Percentiles rank a stretch among this genome's conserved stretches.
Evolutionary conservation across 345 rosid genomes (phyloP).

Genomic region (Gossypium sturtianum): DNA sequence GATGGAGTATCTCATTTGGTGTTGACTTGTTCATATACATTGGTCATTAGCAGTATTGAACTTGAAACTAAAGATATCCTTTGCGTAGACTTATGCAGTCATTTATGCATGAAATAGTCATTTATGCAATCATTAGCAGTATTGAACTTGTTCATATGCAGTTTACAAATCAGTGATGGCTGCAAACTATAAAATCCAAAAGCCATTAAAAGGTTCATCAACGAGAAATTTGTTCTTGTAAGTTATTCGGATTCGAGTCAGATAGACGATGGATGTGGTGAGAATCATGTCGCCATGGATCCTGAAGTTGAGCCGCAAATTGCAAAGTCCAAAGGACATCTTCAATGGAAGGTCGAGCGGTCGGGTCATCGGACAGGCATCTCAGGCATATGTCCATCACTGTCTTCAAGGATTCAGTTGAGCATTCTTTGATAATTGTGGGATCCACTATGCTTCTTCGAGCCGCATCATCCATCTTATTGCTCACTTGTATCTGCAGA

Average conservation of each 20-base stretch:
- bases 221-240: background rate
- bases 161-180: too few species aligned
- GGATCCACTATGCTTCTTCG: slow-evolving; percentile 45
- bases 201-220: too few species aligned
- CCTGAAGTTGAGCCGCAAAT: slow-evolving; percentile 56
- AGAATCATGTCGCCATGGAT: slow-evolving; percentile 19
- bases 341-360: slow-evolving; percentile 46
- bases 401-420: slow-evolving; percentile 46
- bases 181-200: too few species aligned
- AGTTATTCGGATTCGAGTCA: background rate
- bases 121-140: too few species aligned
- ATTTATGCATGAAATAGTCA: background rate
- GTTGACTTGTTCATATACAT: background rate
- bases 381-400: slow-evolving; percentile 41
- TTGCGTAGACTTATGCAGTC: background rate
- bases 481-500: slow-evolving; percentile 42
- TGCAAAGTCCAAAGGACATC: slow-evolving; percentile 62
- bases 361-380: slow-evolving; percentile 35
- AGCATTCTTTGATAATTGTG: slow-evolving; percentile 38
- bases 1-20: background rate
- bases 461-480: slow-evolving; percentile 29
- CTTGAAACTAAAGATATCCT: background rate
- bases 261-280: slow-evolving; percentile 2
- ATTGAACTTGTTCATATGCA: too few species aligned
- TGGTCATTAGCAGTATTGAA: background rate